Base-by-base conservation (phyloP, 306 rosid genomes). In the Vigna trinervia region DNA sequence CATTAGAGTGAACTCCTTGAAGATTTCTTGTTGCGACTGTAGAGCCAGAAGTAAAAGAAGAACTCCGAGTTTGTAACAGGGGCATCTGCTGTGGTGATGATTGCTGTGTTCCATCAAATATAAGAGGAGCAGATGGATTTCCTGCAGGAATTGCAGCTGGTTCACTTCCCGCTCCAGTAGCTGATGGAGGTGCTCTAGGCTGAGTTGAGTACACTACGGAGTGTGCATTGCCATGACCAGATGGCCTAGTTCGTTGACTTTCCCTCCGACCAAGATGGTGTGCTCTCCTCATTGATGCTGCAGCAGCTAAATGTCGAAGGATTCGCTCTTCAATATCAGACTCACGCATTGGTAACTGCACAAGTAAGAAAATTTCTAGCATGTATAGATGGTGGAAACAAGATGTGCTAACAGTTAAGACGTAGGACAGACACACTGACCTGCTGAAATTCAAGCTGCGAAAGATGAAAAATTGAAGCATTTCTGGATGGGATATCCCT, bases 251-350 rank as follows among this genome's bases (percentile, higher is more conserved):
- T 71, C 91, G 75, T 20, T 81, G 93, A 59, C 84, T 83, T 78
- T 93, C 94, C 82, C 94, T 90, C 64, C 84, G 77, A 53, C 96
- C 85, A 17, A 80, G 75, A 45, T 86, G 90, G 80, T 65, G 92
- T 2, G 88, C 81, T 87, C 96, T 90, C 41, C 97, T 88, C 92
- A 90, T 80, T 20, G 91, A 91, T 53, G 96, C 88, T 8, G 97
- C 96, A 32, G 97, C 94, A 26, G 97, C 90, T 85, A 93, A 83
- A 82, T 87, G 97, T 80, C 89, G 96, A 78, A 93, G 80, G 69
- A 93, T 86, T 56, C 89, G 78, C 81, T 90, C 91, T 87, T 90
- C 97, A 74, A 92, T 89, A 61, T 90, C 93, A 14, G 83, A 74
- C 65, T 83, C 87, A 67, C 77, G 85, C 30, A 77, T 67, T 4